Base-by-base conservation (phyloP, 2,329 filamentous ascomycete species). In the Remersonia thermophila region DNA sequence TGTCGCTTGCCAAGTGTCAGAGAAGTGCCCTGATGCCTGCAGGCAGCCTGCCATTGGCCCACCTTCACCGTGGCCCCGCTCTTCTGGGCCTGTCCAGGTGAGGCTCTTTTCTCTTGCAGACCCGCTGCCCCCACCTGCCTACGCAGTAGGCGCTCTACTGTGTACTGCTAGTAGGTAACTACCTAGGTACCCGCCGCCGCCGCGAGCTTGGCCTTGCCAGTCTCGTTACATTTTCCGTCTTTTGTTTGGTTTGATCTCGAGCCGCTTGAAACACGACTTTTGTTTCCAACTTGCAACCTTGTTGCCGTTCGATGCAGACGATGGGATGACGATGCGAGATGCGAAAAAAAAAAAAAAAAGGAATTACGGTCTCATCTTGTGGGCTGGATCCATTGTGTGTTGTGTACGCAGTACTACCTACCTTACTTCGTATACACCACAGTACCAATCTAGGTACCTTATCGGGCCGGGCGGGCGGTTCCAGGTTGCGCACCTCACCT, bases 261-360 rank as follows among this genome's bases (percentile, higher is more conserved):
- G 38, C 37, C 43, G 46, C 42, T 56, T 53, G 53, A 58, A 58
- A 57, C 55, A 52, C 48, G 48, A 50, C 37, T 36, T 47, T 53
- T 51, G 55, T 56, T 56, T 9, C 20, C 5, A 23, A 5, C 9
- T 23, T 23, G 20, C 20, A 48, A 35, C 39, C 42, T 46, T 42
- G 33, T 42, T 41, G 36, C 43, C 34, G 20, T 23, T 9, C 5
- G 20, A 23, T 23, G 20, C 5, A 23, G 20, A 23, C 20, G 20
- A 9, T 9, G 20, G 20, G n/a, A n/a, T n/a, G n/a, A n/a, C n/a
- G n/a, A n/a, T n/a, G n/a, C n/a, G n/a, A n/a, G n/a, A n/a, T n/a
- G n/a, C n/a, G n/a, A n/a, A n/a, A n/a, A n/a, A n/a, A n/a, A n/a
- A n/a, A n/a, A n/a, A n/a, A n/a, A n/a, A n/a, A n/a, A n/a, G n/a